These are phyloP conservation scores for Aureobasidium sp. DNA, from an alignment of 2,329 filamentous ascomycete species.

Conservation along the genomic window DNA sequence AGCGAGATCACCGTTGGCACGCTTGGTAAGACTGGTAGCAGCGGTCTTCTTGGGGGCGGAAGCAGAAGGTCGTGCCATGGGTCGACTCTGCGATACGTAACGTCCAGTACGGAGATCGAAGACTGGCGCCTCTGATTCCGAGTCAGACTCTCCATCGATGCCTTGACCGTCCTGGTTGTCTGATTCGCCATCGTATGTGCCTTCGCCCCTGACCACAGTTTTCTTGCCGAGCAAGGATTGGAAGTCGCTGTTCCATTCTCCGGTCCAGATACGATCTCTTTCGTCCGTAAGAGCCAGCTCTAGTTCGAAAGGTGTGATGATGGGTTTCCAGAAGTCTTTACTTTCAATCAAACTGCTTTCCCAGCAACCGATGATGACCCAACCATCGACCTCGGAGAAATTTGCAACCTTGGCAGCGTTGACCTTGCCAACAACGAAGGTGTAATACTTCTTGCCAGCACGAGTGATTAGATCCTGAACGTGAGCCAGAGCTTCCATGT, in stretches of 20 bases:
- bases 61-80: conserved; percentile 44
- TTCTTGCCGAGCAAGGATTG: conserved; percentile 51
- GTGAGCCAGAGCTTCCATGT: conserved; percentile 69
- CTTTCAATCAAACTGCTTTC: conserved; percentile 89
- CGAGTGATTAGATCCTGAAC: conserved; percentile 64
- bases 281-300: conserved; percentile 68
- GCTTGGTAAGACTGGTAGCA: conserved; percentile 47
- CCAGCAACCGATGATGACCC: conserved; percentile 98
- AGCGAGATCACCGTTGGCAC: conserved; percentile 62
- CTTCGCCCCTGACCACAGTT: conserved; percentile 18
- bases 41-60: conserved; percentile 9
- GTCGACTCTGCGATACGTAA: conserved; percentile 69
- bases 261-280: conserved; percentile 71
- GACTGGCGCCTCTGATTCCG: conserved; percentile 64
- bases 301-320: conserved; percentile 93
- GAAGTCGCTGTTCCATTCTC: conserved; percentile 83
- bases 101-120: conserved; percentile 86
- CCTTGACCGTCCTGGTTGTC: conserved; percentile 39
- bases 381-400: conserved; percentile 89
- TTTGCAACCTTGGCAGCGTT: conserved; percentile 95
- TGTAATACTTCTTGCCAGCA: conserved; percentile 90
- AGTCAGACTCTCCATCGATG: conserved; percentile 62
- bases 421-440: conserved; percentile 91
- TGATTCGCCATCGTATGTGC: conserved; percentile 22
- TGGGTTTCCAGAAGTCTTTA: conserved; percentile 76